Evolutionary conservation across 331 rosid species (phyloP).

Genomic region (Phaseolus coccineus): DNA sequence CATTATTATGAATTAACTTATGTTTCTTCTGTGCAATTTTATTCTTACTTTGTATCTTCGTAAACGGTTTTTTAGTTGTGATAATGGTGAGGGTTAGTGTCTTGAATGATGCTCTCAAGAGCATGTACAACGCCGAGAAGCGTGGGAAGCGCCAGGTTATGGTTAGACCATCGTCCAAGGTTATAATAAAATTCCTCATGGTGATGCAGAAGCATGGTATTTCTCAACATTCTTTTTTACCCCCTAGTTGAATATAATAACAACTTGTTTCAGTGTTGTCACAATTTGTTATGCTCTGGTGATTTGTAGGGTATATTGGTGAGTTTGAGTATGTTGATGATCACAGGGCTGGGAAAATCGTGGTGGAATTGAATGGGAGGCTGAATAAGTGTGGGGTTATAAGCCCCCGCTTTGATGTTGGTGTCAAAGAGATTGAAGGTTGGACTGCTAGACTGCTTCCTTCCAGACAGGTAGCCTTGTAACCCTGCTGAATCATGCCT

Average conservation of each 20-base stretch:
- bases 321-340: constrained; percentile 16
- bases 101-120: constrained; percentile 11
- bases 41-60: no score
- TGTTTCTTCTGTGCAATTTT: no score
- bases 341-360: constrained; percentile 3
- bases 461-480: not conserved
- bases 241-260: not conserved
- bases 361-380: constrained; percentile 6
- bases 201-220: constrained; percentile 6
- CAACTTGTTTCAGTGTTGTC: not conserved
- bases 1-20: no score
- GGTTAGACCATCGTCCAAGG: not conserved
- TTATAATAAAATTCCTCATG: not conserved
- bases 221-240: not conserved
- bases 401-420: constrained; percentile 7
- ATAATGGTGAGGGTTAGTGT: constrained; percentile 7
- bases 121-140: constrained; percentile 6
- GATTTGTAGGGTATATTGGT: not conserved
- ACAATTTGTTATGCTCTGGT: not conserved
- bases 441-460: constrained; percentile 1
- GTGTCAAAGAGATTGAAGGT: constrained; percentile 13
- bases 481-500: not conserved
- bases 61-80: not conserved
- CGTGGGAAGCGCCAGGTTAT: constrained; percentile 6
- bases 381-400: constrained; percentile 3